Evolutionary conservation across 2,329 filamentous ascomycete genomes (phyloP), one percentile per base, ranked within the genome.

Genomic region (Colletotrichum sp.): DNA sequence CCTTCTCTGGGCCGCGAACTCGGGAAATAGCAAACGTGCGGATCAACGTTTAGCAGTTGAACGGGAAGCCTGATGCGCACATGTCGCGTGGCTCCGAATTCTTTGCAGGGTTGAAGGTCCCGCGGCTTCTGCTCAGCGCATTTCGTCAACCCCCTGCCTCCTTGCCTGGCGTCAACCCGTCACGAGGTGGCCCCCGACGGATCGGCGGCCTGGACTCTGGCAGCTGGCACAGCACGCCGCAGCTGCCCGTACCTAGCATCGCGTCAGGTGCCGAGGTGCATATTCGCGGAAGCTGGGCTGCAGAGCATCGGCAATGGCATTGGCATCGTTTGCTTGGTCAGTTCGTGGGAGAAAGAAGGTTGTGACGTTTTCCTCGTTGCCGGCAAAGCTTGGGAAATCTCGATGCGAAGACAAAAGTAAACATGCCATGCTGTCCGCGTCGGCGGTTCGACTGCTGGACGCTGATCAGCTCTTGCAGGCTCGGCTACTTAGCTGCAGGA

Each of bases 221-320:
- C 69, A 72, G 68, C 73, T 75, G 73, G 73, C 55, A 67, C 18
- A 57, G 32, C 43, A 65, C 48, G 24, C 18, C 36, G 60, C 24
- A 36, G 24, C 28, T 39, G 57, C 32, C 64, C 43, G 10, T 48
- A 6, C 43, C n/a, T 48, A n/a, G n/a, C 43, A 48, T 48, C 48
- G 21, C 36, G 34, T 72, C 73, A 75, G 73, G 61, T 72, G 73
- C 64, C 69, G 64, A 67, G 63, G 73, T 72, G 52, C 61, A 67
- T 71, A 30, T 34, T 34, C n/a, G 10, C 43, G 43, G 43, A n/a
- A 21, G 43, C 43, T 48, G 43, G 43, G 43, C 43, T 48, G 36
- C 66, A 64, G 9, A 63, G 39, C 12, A 24, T 18, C 16, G 32
- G 30, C 30, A 48, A 48, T 48, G 21, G 30, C 57, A 64, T 69